Conservation (phyloP, 352 stramenopile genomes). For the Pythium guiyangense region DNA sequence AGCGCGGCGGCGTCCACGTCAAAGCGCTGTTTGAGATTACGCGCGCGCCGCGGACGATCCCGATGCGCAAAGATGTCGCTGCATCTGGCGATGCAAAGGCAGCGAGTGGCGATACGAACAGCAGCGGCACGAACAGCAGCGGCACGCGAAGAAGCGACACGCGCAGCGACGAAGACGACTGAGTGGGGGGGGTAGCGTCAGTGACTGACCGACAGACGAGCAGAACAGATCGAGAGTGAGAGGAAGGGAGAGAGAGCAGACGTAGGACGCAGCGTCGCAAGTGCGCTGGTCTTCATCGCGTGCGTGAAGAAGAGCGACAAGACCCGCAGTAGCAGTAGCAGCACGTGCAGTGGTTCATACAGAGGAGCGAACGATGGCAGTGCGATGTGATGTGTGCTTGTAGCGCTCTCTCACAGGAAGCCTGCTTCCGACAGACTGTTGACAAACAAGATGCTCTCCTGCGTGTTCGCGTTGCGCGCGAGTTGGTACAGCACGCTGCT, state of each 20-base stretch:
- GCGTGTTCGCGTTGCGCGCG: slow-evolving; percentile 81
- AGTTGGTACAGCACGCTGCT: slow-evolving; percentile 81
- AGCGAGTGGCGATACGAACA: slow-evolving; percentile 5
- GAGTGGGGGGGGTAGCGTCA: neutral
- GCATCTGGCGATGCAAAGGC: neutral
- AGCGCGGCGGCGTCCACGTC: slow-evolving; percentile 40
- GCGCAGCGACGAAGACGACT: neutral
- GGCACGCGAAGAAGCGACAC: neutral
- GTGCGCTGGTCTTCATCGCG: neutral
- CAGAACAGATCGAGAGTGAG: neutral
- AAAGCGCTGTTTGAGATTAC: slow-evolving; percentile 58
- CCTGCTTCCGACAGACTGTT: slow-evolving; percentile 86
- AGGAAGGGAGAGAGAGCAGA: too few species aligned
- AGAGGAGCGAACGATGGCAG: slow-evolving; percentile 9
- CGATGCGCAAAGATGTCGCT: slow-evolving; percentile 4
- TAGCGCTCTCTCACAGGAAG: slow-evolving; percentile 44
- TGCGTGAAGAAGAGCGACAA: neutral
- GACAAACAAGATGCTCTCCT: slow-evolving; percentile 87
- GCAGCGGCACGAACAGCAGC: neutral
- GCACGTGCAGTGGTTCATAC: neutral
- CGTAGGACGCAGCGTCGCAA: neutral
- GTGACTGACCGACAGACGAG: neutral
- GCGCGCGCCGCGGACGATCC: slow-evolving; percentile 16
- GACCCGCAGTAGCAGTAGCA: neutral
- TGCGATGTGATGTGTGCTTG: slow-evolving; percentile 2